Evolutionary conservation across 768 basidiomycete species (phyloP), one percentile per base, ranked within the genome.

Genomic region (Tulasnella sp.): DNA sequence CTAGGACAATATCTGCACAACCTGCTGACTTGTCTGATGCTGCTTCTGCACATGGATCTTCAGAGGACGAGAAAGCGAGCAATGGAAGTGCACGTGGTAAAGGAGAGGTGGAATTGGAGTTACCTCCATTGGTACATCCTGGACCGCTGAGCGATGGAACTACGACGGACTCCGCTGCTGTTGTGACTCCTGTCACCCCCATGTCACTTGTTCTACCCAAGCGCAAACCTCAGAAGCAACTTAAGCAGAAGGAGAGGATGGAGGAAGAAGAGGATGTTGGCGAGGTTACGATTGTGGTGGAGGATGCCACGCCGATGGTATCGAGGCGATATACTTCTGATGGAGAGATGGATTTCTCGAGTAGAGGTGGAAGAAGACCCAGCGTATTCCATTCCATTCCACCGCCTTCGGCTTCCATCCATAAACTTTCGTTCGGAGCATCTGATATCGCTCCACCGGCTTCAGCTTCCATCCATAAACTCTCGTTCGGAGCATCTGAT

Each of bases 391-490:
- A 40, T 8, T n/a, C 37, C 10, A 37, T 50, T 20, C 48, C 48
- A 24, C 48, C 48, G n/a, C 48, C 48, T 1, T 50, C 48, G 1
- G 48, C 48, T 19, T 50, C 48, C 16, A 22, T 25, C 12, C 42
- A 25, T 40, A 50, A 50, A 27, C 25, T 40, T n/a, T 50, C 48
- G 25, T 50, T 50, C 33, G 35, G 48, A 16, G 13, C 7, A 22
- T 8, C 24, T 16, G 20, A 20, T 25, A 28, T 15, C 37, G 24
- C 27, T 25, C 34, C 27, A 19, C 48, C n/a, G n/a, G n/a, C 48
- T 28, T 50, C 48, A 12, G 48, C 48, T 16, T 50, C 48, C n/a
- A 35, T 40, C 20, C 9, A 27, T 22, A 50, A 50, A 32, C 25
- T 32, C 1, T 50, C 48, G n/a, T 50, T 50, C 25, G 48, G 37